A percentile compares a stretch with the other conserved stretches of the same genome.
Conservation (phyloP, 2,329 filamentous ascomycete species). For the Exophiala oligosperma region DNA sequence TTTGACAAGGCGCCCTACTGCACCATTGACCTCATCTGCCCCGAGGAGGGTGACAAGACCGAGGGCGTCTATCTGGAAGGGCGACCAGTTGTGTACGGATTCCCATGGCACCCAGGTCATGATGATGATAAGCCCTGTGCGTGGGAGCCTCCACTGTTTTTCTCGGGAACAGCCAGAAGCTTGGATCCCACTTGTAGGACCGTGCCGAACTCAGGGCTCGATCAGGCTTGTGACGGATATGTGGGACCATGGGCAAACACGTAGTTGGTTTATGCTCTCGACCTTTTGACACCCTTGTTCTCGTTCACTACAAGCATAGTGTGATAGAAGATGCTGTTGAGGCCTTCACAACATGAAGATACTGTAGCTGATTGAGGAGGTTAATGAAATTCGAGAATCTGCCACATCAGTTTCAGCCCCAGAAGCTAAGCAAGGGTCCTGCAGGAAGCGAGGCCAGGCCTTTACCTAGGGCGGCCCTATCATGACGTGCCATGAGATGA, state of each 20-base stretch:
- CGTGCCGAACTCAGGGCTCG: neutral
- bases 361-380: neutral
- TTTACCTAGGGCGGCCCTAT: too few species aligned
- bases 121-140: neutral
- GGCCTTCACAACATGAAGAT: neutral
- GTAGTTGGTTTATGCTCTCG: neutral
- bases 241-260: neutral
- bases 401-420: neutral
- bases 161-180: neutral
- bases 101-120: conserved; percentile 21
- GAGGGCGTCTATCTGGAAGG: conserved; percentile 29
- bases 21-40: conserved; percentile 27
- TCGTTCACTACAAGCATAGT: too few species aligned
- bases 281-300: too few species aligned
- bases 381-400: neutral
- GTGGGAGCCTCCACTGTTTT: neutral
- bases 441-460: too few species aligned
- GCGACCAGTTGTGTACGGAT: conserved; percentile 15
- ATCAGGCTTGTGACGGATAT: neutral
- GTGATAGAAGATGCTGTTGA: neutral
- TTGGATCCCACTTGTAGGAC: neutral
- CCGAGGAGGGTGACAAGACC: conserved; percentile 31
- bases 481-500: too few species aligned
- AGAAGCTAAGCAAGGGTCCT: neutral
- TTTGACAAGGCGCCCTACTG: conserved; percentile 26